Conservation (phyloP, 2,329 filamentous ascomycete genomes). For the Colletotrichum sp. region DNA sequence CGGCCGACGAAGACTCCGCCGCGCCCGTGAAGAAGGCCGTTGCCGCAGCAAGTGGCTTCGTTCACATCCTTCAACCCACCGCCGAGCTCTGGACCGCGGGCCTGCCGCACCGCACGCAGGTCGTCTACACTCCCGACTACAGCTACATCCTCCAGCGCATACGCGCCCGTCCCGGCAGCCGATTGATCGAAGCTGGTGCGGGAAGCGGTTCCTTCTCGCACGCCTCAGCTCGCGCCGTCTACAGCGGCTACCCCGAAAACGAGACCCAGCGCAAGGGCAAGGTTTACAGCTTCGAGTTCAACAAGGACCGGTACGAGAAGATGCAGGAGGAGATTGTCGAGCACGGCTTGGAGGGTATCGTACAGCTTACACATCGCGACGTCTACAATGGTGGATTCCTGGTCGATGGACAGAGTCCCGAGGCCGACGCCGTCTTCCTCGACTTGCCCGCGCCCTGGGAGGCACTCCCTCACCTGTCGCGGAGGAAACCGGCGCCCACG, state of each 20-base stretch:
- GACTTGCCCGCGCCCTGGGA: conserved; percentile 84
- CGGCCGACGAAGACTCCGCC: conserved; percentile 35
- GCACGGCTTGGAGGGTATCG: conserved; percentile 69
- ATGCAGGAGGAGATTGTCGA: conserved; percentile 72
- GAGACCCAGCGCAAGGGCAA: conserved; percentile 59
- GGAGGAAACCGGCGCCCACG: conserved; percentile 43
- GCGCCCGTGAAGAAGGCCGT: conserved; percentile 51
- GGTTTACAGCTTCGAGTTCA: conserved; percentile 85
- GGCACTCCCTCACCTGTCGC: conserved; percentile 76
- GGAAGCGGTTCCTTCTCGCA: conserved; percentile 87
- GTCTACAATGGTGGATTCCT: conserved; percentile 80
- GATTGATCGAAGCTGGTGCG: conserved; percentile 80
- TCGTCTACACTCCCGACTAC: conserved; percentile 87
- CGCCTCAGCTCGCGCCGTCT: conserved; percentile 77
- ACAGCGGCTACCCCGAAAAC: conserved; percentile 68
- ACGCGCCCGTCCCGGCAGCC: conserved; percentile 73
- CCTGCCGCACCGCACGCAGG: conserved; percentile 81
- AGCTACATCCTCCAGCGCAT: conserved; percentile 83
- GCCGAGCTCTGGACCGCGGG: conserved; percentile 84
- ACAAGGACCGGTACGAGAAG: conserved; percentile 73
- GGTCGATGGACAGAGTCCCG: conserved; percentile 62
- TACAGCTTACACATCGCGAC: conserved; percentile 78
- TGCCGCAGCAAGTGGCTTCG: conserved; percentile 70
- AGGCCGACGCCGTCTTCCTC: conserved; percentile 76
- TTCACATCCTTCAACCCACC: conserved; percentile 79